Base-by-base conservation (phyloP, 2,329 filamentous ascomycete species). In the Nectriaceae sp. region DNA sequence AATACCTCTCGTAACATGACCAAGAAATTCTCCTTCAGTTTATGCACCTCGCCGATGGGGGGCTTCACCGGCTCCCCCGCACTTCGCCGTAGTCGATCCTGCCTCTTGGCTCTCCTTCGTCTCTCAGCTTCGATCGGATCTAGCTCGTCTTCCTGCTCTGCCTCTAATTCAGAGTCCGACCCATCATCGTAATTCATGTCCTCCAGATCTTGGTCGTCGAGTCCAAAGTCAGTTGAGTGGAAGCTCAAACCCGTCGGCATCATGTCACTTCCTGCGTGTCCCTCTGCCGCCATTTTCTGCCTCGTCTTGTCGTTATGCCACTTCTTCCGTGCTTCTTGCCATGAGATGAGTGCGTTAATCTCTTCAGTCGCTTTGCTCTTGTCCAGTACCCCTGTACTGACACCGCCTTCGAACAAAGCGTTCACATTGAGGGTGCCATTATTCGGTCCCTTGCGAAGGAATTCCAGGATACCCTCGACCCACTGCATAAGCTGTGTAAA, bases 231-330 rank as follows among this genome's bases (percentile, higher is more conserved):
- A 41, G 82, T 83, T 19, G 87, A 86, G 62, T 80, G 85, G 73
- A 97, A 95, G 13, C 69, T 74, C 56, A 77, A 75, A 20, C 75
- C 83, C 8, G 79, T 81, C 5, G 79, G 77, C 44, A 73, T 69
- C 47, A 79, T 69, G 21, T 77, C 76, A 16, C 72, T 70, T 43
- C 73, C 75, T 10, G 67, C 66, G 31, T 75, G 74, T 5, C 77
- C 76, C 63, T 93, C 91, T 2, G 90, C 91, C 0, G 94, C 94
- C 94, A 99, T 97, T 79, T 99, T 99, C 74, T 97, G 94, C 45
- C 92, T 78, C 8, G 94, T 99, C 78, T 99, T 99, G 72, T 96
- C 90, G 52, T 93, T 85, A 67, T 99, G 94, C 94, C 94, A 99
- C 73, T 93, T 93, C 79, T 99, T 97, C 46, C 94, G 80, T 36